A percentile compares a stretch with the other conserved stretches of the same genome.
phyloP scores from a whole-genome alignment of 192 early-diverging fungal genomes.

The Diversispora eburnea region DNA sequence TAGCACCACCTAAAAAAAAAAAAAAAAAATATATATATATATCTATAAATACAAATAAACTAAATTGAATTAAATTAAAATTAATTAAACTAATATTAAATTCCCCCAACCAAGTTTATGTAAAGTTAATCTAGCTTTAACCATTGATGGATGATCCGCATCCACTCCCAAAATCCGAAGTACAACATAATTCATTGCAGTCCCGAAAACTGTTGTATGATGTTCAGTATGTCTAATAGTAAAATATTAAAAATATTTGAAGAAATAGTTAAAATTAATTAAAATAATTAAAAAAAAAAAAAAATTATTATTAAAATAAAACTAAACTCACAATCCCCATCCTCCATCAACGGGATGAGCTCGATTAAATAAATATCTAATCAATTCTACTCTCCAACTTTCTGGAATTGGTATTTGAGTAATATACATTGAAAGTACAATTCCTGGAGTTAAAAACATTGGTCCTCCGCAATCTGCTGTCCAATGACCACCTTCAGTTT shows the following conservation, averaged over 20 bases:
- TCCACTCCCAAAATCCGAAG: conserved; percentile 83
- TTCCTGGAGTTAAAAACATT: conserved; percentile 91
- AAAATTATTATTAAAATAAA: conserved; percentile 9
- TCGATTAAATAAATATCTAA: conserved; percentile 80
- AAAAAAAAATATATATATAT: no score
- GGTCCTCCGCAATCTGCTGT: conserved; percentile 95
- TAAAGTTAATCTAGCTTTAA: conserved; percentile 75
- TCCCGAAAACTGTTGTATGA: conserved; percentile 92
- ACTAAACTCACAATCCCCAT: conserved; percentile 80
- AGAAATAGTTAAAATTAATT: background rate
- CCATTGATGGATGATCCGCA: conserved; percentile 83
- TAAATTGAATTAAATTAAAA: background rate
- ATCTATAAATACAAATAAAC: background rate
- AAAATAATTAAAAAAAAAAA: background rate
- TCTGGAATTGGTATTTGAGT: conserved; percentile 66
- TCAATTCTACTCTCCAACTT: conserved; percentile 69
- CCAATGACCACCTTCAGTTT: conserved; percentile 93
- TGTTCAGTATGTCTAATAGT: conserved; percentile 78
- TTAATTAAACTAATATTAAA: background rate
- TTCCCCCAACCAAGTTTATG: conserved; percentile 82
- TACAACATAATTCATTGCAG: conserved; percentile 89
- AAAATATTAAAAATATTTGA: background rate
- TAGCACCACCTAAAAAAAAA: conserved; percentile 77
- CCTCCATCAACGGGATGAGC: conserved; percentile 88
- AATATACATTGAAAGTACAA: conserved; percentile 87